Base-by-base conservation (phyloP, 306 rosid species). In the Pyrus betulifolia region DNA sequence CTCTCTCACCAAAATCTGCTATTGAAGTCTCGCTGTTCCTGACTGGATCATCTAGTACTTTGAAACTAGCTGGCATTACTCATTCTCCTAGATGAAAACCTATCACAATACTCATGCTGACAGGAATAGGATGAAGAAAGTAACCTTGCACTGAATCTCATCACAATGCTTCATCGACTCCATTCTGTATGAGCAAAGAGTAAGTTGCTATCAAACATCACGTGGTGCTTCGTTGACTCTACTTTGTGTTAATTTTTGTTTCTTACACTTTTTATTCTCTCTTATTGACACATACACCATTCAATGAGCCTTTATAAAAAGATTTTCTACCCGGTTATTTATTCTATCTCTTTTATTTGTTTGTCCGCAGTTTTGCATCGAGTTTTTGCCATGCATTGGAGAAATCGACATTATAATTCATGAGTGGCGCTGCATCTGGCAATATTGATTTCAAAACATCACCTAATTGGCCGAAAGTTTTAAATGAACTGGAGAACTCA, bases 1-100 rank as follows among this genome's bases (percentile, higher is more conserved):
- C 97, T 81, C 96, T 94, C 79, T 91, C 97, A 44, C 98, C 98
- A 71, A 94, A 94, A 86, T 94, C 95, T 68, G 98, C 97, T 63
- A 86, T 87, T 69, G 90, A 82, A 65, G 95, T 94, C 68, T 94
- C 96, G 30, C 40, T 76, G 79, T 89, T 87, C 83, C 83, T 85
- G 72, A 90, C 83, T 4, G 97, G 96, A 80, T 90, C 97, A 76
- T 88, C 92, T 69, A 82, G 86, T 45, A 94, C 98, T 73, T 94
- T 94, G 85, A 94, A 94, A 86, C 97, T 94, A 60, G 98, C 98
- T 30, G 97, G 98, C 98, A 91, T 94, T 21, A 94, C 98, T 64
- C 98, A 96, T 90, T 90, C 98, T 74, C 93, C 98, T 54, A 91
- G 91, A 4, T 86, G 93, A 79, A 94, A 94, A 94, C 79, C 94